phyloP scores from a whole-genome alignment of 2,329 filamentous ascomycete genomes.

The Triangularia verruculosa region DNA sequence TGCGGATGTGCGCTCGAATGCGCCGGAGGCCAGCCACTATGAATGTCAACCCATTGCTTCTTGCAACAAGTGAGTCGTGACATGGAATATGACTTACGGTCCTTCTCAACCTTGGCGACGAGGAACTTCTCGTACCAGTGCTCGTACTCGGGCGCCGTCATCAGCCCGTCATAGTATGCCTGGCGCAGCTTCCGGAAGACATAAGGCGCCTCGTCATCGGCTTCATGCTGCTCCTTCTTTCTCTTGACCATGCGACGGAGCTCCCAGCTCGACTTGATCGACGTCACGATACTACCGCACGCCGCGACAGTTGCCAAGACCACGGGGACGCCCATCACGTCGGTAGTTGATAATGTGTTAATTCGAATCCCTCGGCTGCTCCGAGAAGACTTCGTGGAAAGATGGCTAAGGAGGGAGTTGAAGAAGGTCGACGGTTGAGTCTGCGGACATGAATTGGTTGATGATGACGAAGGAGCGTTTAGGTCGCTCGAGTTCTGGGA shows the following conservation, averaged over 20 bases:
- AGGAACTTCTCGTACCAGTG: conserved; percentile 31
- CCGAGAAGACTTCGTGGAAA: neutral
- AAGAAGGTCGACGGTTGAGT: neutral
- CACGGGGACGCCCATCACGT: conserved; percentile 27
- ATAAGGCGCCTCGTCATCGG: conserved; percentile 24
- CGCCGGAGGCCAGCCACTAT: conserved; percentile 19
- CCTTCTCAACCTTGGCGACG: conserved; percentile 30
- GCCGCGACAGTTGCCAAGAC: conserved; percentile 30
- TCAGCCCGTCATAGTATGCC: conserved; percentile 26
- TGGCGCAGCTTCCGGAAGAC: conserved; percentile 24
- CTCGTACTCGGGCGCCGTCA: conserved; percentile 27
- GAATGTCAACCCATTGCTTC: conserved; percentile 1
- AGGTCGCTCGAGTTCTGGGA: neutral
- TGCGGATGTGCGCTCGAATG: conserved; percentile 21
- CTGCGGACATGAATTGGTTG: conserved; percentile 2
- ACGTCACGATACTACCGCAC: conserved; percentile 31
- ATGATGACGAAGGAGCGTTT: neutral
- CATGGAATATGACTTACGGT: conserved; percentile 23
- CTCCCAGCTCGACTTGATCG: conserved; percentile 33
- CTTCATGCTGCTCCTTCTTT: conserved; percentile 27
- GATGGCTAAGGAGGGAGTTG: neutral
- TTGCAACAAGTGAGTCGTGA: neutral
- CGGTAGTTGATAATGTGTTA: neutral
- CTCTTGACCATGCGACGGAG: conserved; percentile 31
- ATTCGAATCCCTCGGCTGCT: neutral